Evolutionary conservation across 139 green algal species (phyloP), one percentile per base, ranked within the genome.

Genomic region (Coelastrella sp.): DNA sequence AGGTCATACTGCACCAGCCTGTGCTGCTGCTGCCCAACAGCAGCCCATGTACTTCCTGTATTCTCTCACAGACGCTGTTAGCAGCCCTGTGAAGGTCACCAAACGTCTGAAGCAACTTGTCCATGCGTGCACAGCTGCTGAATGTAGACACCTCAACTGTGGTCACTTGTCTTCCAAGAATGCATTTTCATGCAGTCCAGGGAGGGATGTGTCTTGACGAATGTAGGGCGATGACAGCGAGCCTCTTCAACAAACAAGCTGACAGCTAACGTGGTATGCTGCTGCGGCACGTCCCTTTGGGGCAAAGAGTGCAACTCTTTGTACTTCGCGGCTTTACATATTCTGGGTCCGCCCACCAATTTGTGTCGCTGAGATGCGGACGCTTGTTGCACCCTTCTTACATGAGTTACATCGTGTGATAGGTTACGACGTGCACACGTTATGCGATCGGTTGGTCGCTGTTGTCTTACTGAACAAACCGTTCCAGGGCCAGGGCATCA

Each of bases 61-160:
- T 2, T 2, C 35, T 17, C 27, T 57, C 27, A 30, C 27, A 76
- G 3, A 76, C 40, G 5, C 7, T 35, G 27, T 19, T 27, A 19
- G 78, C 78, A 38, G 60, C 62, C 6, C 41, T 37, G 25, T 84
- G 78, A 19, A 84, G 30, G 19, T 84, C 62, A 63, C 38, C 63
- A 1, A 84, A 43, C 5, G 62, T 35, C 6, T 74, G 45, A 3
- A 75, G 8, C 4, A 84, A 11, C 19, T 84, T 60, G 41, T 84
- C 62, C 78, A 84, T 84, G 41, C 15, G 21, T 50, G 19, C 17
- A 50, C 34, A 32, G 5, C 35, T 15, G 4, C 17, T 48, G 66
- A n/a, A 11, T 32, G 34, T 13, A 7, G 9, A 74, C 35, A 30
- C 15, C 62, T 32, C 17, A 5, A 64, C 53, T 32, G 53, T 9